phyloP scores from a whole-genome alignment of 495 filamentous ascomycete species.

The Penicillium paradoxum region DNA sequence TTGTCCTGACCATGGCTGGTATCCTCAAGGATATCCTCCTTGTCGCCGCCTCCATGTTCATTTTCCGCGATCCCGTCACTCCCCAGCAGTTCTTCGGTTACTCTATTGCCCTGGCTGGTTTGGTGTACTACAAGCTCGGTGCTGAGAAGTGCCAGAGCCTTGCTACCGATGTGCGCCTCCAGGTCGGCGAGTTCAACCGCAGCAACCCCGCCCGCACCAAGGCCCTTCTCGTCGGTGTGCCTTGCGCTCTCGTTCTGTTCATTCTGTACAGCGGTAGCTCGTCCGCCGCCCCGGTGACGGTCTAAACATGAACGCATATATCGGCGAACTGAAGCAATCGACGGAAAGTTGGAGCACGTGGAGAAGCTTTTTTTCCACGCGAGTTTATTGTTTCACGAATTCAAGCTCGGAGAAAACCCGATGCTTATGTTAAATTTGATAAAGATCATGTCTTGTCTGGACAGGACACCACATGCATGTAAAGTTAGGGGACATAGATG shows the following conservation, averaged over 20 bases:
- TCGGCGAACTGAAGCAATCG: constrained; percentile 7
- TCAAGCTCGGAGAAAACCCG: constrained; percentile 4
- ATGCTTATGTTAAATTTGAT: constrained; percentile 13
- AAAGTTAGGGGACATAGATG: constrained; percentile 10
- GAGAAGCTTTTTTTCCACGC: not conserved
- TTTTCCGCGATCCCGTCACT: constrained; percentile 78
- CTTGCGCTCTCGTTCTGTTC: constrained; percentile 55
- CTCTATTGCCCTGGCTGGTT: constrained; percentile 80
- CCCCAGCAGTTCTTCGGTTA: constrained; percentile 91
- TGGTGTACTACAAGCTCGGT: constrained; percentile 96
- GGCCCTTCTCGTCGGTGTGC: constrained; percentile 51
- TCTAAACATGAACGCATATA: constrained; percentile 6
- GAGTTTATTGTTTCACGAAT: constrained; percentile 13
- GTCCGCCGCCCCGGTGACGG: constrained; percentile 16
- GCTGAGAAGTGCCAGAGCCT: constrained; percentile 67
- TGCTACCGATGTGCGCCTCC: constrained; percentile 51
- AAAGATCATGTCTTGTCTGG: constrained; percentile 11
- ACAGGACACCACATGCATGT: constrained; percentile 11
- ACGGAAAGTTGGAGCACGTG: constrained; percentile 3
- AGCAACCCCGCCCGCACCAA: constrained; percentile 64
- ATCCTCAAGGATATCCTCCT: constrained; percentile 95
- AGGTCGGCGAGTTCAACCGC: constrained; percentile 47
- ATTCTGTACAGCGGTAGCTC: constrained; percentile 44
- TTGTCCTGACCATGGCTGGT: constrained; percentile 91
- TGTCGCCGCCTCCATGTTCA: constrained; percentile 76